Conservation (phyloP, 306 rosid genomes). For the Vigna radiata region DNA sequence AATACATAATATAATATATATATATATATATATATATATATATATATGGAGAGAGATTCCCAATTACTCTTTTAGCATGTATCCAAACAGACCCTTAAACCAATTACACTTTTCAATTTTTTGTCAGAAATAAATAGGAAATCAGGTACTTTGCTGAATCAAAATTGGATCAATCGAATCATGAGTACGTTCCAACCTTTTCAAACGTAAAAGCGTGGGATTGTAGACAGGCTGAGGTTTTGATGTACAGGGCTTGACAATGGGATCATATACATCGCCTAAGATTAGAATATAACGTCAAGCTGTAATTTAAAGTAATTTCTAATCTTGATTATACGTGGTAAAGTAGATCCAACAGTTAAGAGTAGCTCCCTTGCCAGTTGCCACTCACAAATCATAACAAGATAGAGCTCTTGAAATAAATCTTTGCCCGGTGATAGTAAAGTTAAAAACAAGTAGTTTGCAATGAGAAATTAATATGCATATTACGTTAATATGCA, state of each 20-base stretch:
- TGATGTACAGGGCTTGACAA: conserved; percentile 6
- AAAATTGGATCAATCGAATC: conserved; percentile 18
- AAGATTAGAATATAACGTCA: conserved; percentile 5
- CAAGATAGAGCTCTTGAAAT: conserved; percentile 18
- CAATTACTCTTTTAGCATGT: too few species aligned
- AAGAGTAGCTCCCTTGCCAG: conserved; percentile 1
- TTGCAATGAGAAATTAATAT: neutral
- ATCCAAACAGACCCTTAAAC: neutral
- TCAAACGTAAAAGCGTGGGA: conserved; percentile 25
- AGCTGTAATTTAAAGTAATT: conserved; percentile 18
- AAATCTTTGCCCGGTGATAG: neutral
- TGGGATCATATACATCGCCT: conserved; percentile 14
- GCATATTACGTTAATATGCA: neutral
- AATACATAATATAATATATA: too few species aligned
- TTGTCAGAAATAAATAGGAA: neutral
- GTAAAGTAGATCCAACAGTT: conserved; percentile 9
- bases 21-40: too few species aligned
- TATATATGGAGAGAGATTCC: neutral
- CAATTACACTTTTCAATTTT: conserved; percentile 7
- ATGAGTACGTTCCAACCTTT: neutral
- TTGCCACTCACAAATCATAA: conserved; percentile 4
- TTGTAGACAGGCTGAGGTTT: conserved; percentile 25
- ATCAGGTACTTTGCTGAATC: conserved; percentile 17
- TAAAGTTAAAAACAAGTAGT: conserved; percentile 26
- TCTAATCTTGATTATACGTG: conserved; percentile 6